These are phyloP conservation scores for Plenodomus lindquistii DNA, from an alignment of 2,329 filamentous ascomycete species.

Conservation along the genomic window DNA sequence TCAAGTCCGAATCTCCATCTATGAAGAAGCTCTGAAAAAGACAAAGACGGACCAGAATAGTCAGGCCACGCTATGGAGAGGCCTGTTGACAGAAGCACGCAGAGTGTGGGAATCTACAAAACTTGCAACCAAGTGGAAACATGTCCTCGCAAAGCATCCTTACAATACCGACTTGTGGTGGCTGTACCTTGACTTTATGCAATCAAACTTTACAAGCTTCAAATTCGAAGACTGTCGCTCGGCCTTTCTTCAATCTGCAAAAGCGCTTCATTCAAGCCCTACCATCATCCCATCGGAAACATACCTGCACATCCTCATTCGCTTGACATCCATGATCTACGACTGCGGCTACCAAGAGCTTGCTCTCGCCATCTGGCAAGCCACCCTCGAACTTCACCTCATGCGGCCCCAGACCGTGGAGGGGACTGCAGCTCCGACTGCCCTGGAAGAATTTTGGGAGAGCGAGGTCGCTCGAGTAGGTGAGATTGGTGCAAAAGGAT, in stretches of 20 bases:
- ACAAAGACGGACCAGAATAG: constrained; percentile 50
- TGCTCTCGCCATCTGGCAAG: constrained; percentile 82
- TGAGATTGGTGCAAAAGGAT: constrained; percentile 71
- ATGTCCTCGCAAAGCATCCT: constrained; percentile 60
- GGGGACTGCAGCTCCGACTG: neutral
- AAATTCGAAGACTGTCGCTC: constrained; percentile 67
- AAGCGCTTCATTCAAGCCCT: constrained; percentile 30
- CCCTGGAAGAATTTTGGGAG: constrained; percentile 82
- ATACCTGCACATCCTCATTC: constrained; percentile 71
- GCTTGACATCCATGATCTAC: constrained; percentile 72
- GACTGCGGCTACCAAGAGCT: constrained; percentile 80
- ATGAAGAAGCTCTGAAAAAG: constrained; percentile 73
- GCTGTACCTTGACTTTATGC: constrained; percentile 70
- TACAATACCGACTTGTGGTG: constrained; percentile 70
- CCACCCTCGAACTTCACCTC: constrained; percentile 72
- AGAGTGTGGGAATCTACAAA: constrained; percentile 71
- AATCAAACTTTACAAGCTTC: constrained; percentile 69
- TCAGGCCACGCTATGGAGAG: constrained; percentile 65
- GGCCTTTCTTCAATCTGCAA: constrained; percentile 63
- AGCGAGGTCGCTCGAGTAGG: constrained; percentile 79
- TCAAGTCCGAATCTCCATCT: constrained; percentile 78
- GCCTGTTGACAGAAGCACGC: constrained; percentile 73
- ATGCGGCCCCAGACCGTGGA: constrained; percentile 60
- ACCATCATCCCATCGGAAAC: constrained; percentile 8
- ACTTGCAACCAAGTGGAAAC: constrained; percentile 67